phyloP scores from a whole-genome alignment of 257 asterid genomes.

The Galeopsis tetrahit region DNA sequence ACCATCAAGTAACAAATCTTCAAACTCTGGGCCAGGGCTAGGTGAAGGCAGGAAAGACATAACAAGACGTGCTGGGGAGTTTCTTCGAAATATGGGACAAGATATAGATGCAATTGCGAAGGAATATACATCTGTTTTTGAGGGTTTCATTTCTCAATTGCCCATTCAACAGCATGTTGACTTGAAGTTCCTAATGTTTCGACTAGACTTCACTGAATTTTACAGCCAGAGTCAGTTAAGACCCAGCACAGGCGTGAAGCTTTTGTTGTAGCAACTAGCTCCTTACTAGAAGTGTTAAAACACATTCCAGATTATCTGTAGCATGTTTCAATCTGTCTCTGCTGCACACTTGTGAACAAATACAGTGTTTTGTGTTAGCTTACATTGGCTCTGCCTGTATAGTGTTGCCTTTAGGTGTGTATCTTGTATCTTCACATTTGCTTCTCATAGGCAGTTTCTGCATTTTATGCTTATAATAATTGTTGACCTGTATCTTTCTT shows the following conservation, averaged over 20 bases:
- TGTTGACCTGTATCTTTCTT: conserved; percentile 32
- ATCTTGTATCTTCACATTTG: conserved; percentile 22
- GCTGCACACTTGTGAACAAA: conserved; percentile 37
- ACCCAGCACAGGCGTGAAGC: conserved; percentile 55
- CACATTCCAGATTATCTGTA: conserved; percentile 17
- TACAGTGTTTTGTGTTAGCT: conserved; percentile 37
- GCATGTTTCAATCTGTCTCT: conserved; percentile 32
- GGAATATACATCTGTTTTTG: conserved; percentile 83
- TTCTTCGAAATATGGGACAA: conserved; percentile 69
- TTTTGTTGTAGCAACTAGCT: conserved; percentile 40
- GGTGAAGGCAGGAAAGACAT: conserved; percentile 95
- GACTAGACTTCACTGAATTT: conserved; percentile 91
- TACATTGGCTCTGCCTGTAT: conserved; percentile 41
- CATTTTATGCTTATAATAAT: conserved; percentile 16
- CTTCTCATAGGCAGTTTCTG: background rate
- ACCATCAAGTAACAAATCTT: conserved; percentile 55
- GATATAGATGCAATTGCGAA: conserved; percentile 79
- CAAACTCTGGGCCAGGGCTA: conserved; percentile 77
- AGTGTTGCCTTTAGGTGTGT: conserved; percentile 41
- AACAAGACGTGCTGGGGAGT: conserved; percentile 86
- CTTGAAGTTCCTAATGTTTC: conserved; percentile 90
- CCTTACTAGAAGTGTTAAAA: conserved; percentile 7
- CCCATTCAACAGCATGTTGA: conserved; percentile 89
- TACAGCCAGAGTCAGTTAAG: conserved; percentile 76
- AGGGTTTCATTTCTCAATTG: conserved; percentile 87